These are phyloP conservation scores for Fremontodendron californicum DNA, from an alignment of 345 rosid species.

Conservation along the genomic window DNA sequence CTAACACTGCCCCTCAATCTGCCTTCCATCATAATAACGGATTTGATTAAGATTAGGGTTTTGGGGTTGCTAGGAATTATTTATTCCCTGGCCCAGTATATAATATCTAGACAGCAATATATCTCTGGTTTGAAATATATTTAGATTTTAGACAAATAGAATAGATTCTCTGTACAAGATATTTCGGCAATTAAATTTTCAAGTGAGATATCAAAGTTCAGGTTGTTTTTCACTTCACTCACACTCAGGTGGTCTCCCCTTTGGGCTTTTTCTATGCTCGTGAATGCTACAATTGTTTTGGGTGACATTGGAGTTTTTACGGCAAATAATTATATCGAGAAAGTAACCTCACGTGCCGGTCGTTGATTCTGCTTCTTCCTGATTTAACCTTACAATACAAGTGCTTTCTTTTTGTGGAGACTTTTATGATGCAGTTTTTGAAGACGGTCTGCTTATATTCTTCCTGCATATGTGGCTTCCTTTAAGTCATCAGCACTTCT, in stretches of 20 bases:
- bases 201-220: conserved; percentile 28
- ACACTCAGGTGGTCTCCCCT: too few species aligned
- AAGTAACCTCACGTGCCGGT: too few species aligned
- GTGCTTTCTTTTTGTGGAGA: too few species aligned
- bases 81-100: conserved; percentile 71
- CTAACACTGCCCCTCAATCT: conserved; percentile 85
- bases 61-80: conserved; percentile 78
- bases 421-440: too few species aligned
- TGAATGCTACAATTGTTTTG: conserved; percentile 13
- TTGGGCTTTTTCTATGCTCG: conserved; percentile 1
- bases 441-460: too few species aligned
- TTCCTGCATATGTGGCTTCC: too few species aligned
- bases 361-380: too few species aligned
- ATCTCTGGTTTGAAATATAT: conserved; percentile 88
- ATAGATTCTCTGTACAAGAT: conserved; percentile 43
- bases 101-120: conserved; percentile 92
- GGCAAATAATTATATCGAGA: conserved; percentile 15
- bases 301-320: conserved; percentile 11
- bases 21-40: conserved; percentile 79
- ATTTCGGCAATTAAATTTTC: conserved; percentile 33
- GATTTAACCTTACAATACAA: too few species aligned
- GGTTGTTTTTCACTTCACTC: conserved; percentile 16
- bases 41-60: conserved; percentile 76
- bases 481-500: too few species aligned
- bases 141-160: conserved; percentile 49